A percentile compares a stretch with the other conserved stretches of the same genome.
These are phyloP conservation scores for Vickermania spadyakhi DNA, from an alignment of 208 protist species.

Conservation along the genomic window DNA sequence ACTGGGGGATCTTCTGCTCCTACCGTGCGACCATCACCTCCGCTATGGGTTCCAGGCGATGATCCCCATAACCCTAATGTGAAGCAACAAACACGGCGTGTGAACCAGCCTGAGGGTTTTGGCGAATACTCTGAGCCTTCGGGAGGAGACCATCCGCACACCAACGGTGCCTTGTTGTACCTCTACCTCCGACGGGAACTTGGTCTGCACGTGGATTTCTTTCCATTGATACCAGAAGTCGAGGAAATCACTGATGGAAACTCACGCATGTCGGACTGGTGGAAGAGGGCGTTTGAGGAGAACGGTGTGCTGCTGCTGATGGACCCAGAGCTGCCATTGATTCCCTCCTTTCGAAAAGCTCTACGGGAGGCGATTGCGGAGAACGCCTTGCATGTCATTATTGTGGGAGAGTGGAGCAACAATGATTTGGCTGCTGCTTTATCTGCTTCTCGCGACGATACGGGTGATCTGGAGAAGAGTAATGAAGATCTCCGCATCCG, in stretches of 20 bases:
- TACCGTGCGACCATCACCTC: conserved; percentile 2
- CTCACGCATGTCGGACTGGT: too few species aligned
- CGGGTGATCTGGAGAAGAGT: too few species aligned
- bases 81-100: not conserved
- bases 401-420: not conserved
- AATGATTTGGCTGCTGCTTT: too few species aligned
- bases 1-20: conserved; percentile 6
- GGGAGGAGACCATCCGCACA: conserved; percentile 94
- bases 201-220: conserved; percentile 30
- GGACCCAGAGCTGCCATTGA: conserved; percentile 31
- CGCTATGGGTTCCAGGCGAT: too few species aligned
- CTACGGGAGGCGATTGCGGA: conserved; percentile 8
- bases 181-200: conserved; percentile 34
- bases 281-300: not conserved
- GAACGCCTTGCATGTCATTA: not conserved
- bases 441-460: too few species aligned
- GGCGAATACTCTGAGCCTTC: conserved; percentile 87
- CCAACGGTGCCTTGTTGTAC: conserved; percentile 89
- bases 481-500: too few species aligned
- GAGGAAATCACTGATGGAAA: not conserved
- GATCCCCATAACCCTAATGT: too few species aligned
- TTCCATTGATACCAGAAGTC: conserved; percentile 15
- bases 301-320: conserved; percentile 20
- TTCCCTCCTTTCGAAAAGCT: conserved; percentile 12
- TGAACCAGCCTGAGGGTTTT: conserved; percentile 20